These are phyloP conservation scores for cucumber (Cucumis sativus) DNA, from an alignment of 306 rosid genomes.

Conservation along the genomic window DNA sequence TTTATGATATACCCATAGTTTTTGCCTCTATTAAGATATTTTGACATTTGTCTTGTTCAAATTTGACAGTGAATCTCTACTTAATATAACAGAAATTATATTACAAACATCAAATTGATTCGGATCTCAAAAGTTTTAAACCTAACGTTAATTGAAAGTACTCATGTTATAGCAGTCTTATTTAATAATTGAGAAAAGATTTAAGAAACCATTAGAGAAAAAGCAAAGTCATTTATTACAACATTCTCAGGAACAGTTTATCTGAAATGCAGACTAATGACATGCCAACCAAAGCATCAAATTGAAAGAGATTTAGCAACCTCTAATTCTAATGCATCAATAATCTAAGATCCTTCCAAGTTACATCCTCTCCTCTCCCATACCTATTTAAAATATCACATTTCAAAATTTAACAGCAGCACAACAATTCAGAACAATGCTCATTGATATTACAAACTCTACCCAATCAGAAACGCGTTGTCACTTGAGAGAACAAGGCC, in stretches of 20 bases:
- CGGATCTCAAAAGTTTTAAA: too few relatives aligned
- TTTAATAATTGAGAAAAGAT: too few relatives aligned
- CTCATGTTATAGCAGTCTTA: too few relatives aligned
- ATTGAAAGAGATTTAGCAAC: not conserved
- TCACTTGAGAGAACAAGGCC: conserved; percentile 64
- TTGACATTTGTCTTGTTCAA: too few relatives aligned
- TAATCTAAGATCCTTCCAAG: not conserved
- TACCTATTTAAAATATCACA: not conserved
- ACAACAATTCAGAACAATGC: not conserved
- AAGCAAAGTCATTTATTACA: not conserved
- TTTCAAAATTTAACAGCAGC: not conserved
- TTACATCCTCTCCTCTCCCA: not conserved
- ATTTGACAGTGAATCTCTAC: too few relatives aligned
- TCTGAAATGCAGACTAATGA: not conserved
- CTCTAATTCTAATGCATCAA: not conserved
- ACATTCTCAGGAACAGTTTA: not conserved
- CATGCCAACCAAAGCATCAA: not conserved
- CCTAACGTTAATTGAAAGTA: too few relatives aligned
- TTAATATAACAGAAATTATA: too few relatives aligned
- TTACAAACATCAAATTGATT: too few relatives aligned
- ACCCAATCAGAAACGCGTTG: conserved; percentile 36
- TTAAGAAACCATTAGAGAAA: not conserved
- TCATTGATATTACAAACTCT: not conserved
- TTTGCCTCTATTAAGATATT: too few relatives aligned
- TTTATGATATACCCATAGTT: too few relatives aligned